A percentile compares a stretch with the other conserved stretches of the same genome.
These are phyloP conservation scores for Excoecaria agallocha DNA, from an alignment of 345 rosid species.

Conservation along the genomic window DNA sequence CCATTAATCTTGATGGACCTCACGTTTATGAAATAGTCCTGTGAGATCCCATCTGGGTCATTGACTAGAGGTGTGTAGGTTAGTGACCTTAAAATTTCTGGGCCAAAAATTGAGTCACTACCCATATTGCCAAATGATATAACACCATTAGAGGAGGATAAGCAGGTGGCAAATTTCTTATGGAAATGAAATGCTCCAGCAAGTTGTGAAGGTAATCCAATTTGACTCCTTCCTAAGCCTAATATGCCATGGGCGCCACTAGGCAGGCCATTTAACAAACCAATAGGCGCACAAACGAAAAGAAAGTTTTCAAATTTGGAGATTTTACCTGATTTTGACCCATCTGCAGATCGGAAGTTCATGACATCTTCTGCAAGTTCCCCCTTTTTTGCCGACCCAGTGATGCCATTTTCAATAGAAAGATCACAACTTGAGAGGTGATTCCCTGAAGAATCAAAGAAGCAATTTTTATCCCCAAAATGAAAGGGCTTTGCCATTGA, in stretches of 20 bases:
- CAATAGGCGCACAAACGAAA: conserved; percentile 40
- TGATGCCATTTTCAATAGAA: conserved; percentile 31
- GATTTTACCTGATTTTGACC: conserved; percentile 12
- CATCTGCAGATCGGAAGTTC: conserved; percentile 36
- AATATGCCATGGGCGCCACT: conserved; percentile 48
- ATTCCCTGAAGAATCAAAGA: neutral
- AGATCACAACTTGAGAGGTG: conserved; percentile 33
- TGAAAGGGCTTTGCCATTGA: conserved; percentile 26
- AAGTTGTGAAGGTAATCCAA: conserved; percentile 57
- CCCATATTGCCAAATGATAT: conserved; percentile 37
- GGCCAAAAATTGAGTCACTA: conserved; percentile 32
- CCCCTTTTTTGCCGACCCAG: conserved; percentile 32
- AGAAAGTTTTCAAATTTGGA: conserved; percentile 35
- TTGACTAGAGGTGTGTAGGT: conserved; percentile 50
- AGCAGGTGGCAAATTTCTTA: conserved; percentile 46
- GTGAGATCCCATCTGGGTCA: conserved; percentile 20
- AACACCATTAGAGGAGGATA: conserved; percentile 49
- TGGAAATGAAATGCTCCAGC: conserved; percentile 32
- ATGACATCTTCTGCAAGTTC: conserved; percentile 46
- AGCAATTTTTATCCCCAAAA: conserved; percentile 9
- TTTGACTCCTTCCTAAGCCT: conserved; percentile 58
- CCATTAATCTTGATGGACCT: conserved; percentile 57
- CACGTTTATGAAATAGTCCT: conserved; percentile 48
- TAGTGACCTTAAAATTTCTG: conserved; percentile 41
- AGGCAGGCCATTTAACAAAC: conserved; percentile 48